Conservation (phyloP, 2,329 filamentous ascomycete species). For the Exophiala xenobiotica region DNA sequence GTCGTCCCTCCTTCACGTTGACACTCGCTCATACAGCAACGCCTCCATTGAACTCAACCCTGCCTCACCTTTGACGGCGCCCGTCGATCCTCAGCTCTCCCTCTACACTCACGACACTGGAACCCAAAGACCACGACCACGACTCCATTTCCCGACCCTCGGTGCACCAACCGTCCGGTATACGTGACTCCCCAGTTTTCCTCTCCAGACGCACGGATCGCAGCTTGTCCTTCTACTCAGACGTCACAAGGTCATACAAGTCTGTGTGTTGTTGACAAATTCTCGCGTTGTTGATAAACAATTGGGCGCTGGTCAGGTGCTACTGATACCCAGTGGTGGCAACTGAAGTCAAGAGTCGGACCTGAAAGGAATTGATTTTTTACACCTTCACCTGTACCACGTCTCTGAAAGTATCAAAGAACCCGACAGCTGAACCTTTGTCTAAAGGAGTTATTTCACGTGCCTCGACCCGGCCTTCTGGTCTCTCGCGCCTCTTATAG, state of each 20-base stretch:
- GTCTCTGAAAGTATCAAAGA: too few relatives aligned
- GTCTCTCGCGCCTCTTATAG: not conserved
- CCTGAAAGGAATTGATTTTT: too few relatives aligned
- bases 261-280: slow-evolving; percentile 22
- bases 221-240: slow-evolving; percentile 11
- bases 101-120: not conserved
- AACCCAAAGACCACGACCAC: slow-evolving; percentile 5
- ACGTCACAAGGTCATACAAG: slow-evolving; percentile 14
- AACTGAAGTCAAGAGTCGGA: slow-evolving; percentile 14
- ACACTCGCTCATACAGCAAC: not conserved
- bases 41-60: slow-evolving; percentile 1
- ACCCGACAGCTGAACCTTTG: too few relatives aligned
- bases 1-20: not conserved
- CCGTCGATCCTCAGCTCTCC: slow-evolving; percentile 6
- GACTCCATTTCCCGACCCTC: not conserved
- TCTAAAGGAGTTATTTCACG: not conserved
- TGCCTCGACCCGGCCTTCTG: not conserved
- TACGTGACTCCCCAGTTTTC: not conserved
- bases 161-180: not conserved
- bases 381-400: not conserved
- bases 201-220: slow-evolving; percentile 20
- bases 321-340: slow-evolving; percentile 7
- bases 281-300: slow-evolving; percentile 16
- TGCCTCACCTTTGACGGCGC: slow-evolving; percentile 6
- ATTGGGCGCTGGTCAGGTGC: slow-evolving; percentile 11